Percentiles rank a stretch among this genome's conserved stretches.
Evolutionary conservation across 2,329 filamentous ascomycete species (phyloP).

Genomic region (Neonectria magnoliae): DNA sequence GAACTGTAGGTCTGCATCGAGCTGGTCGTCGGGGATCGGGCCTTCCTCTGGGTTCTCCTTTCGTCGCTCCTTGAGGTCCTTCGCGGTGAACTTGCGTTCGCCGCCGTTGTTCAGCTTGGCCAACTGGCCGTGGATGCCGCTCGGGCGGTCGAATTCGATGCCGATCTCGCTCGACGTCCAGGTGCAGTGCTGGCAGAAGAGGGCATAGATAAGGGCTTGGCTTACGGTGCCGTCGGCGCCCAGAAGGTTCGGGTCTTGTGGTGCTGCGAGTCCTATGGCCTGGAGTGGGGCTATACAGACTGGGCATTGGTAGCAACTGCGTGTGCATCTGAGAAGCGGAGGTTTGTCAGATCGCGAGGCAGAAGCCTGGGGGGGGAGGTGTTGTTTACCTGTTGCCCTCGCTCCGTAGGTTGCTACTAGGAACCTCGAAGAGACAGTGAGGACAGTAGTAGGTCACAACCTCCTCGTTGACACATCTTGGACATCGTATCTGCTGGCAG

Average conservation of each 20-base stretch:
- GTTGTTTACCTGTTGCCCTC: conserved; percentile 85
- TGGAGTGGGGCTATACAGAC: conserved; percentile 84
- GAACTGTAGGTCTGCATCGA: conserved; percentile 77
- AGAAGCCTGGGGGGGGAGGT: neutral
- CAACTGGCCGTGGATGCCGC: conserved; percentile 85
- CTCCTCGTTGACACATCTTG: conserved; percentile 90
- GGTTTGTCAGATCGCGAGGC: conserved; percentile 30
- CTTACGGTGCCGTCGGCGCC: conserved; percentile 50
- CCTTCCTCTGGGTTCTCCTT: conserved; percentile 56
- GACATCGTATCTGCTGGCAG: conserved; percentile 95
- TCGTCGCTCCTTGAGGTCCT: conserved; percentile 62
- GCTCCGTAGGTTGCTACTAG: conserved; percentile 88
- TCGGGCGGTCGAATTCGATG: conserved; percentile 88
- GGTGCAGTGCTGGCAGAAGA: conserved; percentile 90
- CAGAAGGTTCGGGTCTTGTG: conserved; percentile 57
- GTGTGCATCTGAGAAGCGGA: conserved; percentile 73
- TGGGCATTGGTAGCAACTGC: conserved; percentile 96
- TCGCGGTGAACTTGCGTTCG: conserved; percentile 58
- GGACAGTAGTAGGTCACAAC: conserved; percentile 96
- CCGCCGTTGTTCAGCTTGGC: conserved; percentile 74
- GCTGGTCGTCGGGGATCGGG: conserved; percentile 54
- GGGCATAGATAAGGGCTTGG: conserved; percentile 71
- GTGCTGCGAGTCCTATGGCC: conserved; percentile 74
- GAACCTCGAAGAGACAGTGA: conserved; percentile 94
- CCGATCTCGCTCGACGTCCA: conserved; percentile 93